Evolutionary conservation across 352 stramenopile species (phyloP).

Genomic region (Phytophthora agathidicida): DNA sequence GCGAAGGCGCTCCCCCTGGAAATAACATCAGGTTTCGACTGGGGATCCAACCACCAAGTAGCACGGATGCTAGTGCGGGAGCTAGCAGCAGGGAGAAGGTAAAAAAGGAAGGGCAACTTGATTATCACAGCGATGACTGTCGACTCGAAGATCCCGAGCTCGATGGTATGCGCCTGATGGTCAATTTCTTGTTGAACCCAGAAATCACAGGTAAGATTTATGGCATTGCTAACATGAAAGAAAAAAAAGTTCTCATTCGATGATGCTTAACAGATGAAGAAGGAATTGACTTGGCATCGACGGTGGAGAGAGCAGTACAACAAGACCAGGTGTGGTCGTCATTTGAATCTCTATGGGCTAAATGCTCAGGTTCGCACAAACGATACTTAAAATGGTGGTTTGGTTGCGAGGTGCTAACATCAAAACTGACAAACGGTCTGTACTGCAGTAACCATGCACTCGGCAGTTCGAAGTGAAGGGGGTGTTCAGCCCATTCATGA

Average conservation of each 20-base stretch:
- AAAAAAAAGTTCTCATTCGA: not conserved
- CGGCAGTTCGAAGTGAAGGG: conserved; percentile 10
- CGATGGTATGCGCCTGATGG: conserved; percentile 30
- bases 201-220: conserved; percentile 33
- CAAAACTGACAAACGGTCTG: not conserved
- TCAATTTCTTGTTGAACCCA: conserved; percentile 41
- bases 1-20: not conserved
- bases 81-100: not conserved
- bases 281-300: conserved; percentile 53
- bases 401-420: not conserved
- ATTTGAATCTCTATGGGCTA: conserved; percentile 39
- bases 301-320: conserved; percentile 44
- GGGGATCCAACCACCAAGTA: conserved; percentile 34
- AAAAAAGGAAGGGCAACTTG: conserved; percentile 4
- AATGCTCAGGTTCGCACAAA: conserved; percentile 43
- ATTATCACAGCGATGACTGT: conserved; percentile 18
- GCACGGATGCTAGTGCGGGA: not conserved
- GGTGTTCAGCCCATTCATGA: conserved; percentile 3
- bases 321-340: conserved; percentile 45
- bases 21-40: conserved; percentile 51
- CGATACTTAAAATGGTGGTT: not conserved
- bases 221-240: not conserved
- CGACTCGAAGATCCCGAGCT: conserved; percentile 8
- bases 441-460: conserved; percentile 27
- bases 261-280: conserved; percentile 43